These are phyloP conservation scores for Barnettozyma pratensis DNA, from an alignment of 805 yeast species.

Conservation along the genomic window DNA sequence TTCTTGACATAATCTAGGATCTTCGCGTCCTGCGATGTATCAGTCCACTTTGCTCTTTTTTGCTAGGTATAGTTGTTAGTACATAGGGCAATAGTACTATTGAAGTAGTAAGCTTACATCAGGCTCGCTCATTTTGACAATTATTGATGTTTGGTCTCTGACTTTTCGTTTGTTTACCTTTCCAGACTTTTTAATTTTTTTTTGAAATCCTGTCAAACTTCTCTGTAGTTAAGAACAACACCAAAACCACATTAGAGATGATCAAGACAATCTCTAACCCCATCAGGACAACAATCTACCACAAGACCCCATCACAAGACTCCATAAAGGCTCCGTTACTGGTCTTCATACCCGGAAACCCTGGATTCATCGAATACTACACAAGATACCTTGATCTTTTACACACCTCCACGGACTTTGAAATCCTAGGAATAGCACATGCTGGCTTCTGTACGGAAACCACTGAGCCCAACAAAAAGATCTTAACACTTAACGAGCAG, in stretches of 20 bases:
- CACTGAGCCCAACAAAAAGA: constrained; percentile 12
- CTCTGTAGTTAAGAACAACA: too few species aligned
- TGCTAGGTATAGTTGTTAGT: not conserved
- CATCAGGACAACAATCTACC: not conserved
- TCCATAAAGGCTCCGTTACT: constrained; percentile 32
- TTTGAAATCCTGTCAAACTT: too few species aligned
- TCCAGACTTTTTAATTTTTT: too few species aligned
- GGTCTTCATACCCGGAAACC: constrained; percentile 71
- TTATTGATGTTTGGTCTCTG: not conserved
- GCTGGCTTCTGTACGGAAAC: constrained; percentile 42
- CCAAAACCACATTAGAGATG: not conserved
- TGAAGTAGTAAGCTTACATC: not conserved
- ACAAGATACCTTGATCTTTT: constrained; percentile 43
- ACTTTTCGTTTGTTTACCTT: not conserved
- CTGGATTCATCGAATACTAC: constrained; percentile 67
- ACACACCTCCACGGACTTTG: constrained; percentile 40
- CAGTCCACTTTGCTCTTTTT: not conserved
- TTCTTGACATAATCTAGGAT: constrained; percentile 1
- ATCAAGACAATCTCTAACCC: constrained; percentile 1
- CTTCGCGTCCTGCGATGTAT: not conserved
- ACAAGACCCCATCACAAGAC: not conserved
- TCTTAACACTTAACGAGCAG: constrained; percentile 48
- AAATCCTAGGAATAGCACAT: constrained; percentile 58
- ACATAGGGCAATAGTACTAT: not conserved
- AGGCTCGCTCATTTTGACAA: not conserved